Evolutionary conservation across 179 eudicot genomes (phyloP).

Genomic region (Spergularia azorica): DNA sequence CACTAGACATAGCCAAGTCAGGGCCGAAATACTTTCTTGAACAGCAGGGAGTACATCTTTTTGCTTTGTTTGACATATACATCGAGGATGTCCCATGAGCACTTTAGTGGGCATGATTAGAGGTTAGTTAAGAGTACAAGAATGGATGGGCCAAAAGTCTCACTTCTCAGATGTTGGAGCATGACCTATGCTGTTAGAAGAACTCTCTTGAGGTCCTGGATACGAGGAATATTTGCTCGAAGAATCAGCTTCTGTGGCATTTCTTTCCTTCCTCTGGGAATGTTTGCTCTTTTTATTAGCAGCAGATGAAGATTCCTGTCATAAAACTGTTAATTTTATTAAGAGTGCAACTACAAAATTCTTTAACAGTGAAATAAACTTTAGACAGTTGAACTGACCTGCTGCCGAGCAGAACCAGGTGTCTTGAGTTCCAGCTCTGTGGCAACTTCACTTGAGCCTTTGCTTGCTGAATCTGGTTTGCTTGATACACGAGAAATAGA

Average conservation of each 20-base stretch:
- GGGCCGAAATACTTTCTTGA: not conserved
- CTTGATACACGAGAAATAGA: conserved; percentile 53
- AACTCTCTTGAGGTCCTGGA: conserved; percentile 45
- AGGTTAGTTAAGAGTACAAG: not conserved
- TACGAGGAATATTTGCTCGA: conserved; percentile 37
- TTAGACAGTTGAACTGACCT: conserved; percentile 50
- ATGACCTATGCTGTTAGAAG: conserved; percentile 40
- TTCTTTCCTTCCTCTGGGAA: conserved; percentile 45
- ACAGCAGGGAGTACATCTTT: conserved; percentile 2
- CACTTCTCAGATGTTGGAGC: conserved; percentile 26
- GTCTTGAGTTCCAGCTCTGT: conserved; percentile 93
- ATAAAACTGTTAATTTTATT: not conserved
- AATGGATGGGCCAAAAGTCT: not conserved
- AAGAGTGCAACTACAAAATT: not conserved
- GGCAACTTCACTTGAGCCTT: conserved; percentile 65
- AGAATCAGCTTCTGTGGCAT: conserved; percentile 35
- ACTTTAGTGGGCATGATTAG: not conserved
- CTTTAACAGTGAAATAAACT: not conserved
- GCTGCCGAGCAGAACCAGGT: conserved; percentile 73
- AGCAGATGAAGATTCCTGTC: conserved; percentile 61
- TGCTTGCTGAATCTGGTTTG: conserved; percentile 59
- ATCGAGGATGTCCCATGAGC: not conserved
- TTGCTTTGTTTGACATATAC: not conserved
- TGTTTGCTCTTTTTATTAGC: conserved; percentile 52
- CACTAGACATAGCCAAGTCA: conserved; percentile 14